phyloP scores from a whole-genome alignment of 352 stramenopile genomes.

The Globisporangium spinosum region DNA sequence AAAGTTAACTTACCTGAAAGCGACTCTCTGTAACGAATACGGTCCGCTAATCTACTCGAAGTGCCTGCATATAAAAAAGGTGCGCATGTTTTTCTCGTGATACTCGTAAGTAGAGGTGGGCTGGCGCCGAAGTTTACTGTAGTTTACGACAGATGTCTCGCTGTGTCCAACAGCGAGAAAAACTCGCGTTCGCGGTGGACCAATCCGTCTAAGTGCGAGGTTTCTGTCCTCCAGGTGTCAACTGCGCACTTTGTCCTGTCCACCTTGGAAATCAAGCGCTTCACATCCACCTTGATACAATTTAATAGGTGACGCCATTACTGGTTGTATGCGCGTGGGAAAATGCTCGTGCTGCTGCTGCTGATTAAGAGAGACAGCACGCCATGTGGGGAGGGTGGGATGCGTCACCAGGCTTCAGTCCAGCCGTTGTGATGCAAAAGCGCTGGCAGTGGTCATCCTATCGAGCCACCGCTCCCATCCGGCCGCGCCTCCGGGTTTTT shows the following conservation, averaged over 20 bases:
- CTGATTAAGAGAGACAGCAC: conserved; percentile 1
- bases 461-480: not conserved
- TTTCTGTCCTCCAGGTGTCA: not conserved
- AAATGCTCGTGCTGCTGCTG: not conserved
- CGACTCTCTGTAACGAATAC: too few relatives aligned
- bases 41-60: too few relatives aligned
- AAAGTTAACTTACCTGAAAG: too few relatives aligned
- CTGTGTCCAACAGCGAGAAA: not conserved
- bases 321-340: not conserved
- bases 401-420: conserved; percentile 8
- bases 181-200: not conserved
- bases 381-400: not conserved
- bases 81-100: too few relatives aligned
- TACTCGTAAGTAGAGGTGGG: too few relatives aligned
- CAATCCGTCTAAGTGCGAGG: not conserved
- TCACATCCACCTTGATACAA: not conserved
- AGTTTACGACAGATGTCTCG: too few relatives aligned
- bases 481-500: conserved; percentile 1
- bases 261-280: not conserved
- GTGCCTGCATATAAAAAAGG: too few relatives aligned
- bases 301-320: not conserved
- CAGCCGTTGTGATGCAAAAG: conserved; percentile 2
- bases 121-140: too few relatives aligned
- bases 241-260: conserved; percentile 12
- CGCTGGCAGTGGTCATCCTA: not conserved